phyloP scores from a whole-genome alignment of 441 rosid genomes.

The Gossypium lobatum region DNA sequence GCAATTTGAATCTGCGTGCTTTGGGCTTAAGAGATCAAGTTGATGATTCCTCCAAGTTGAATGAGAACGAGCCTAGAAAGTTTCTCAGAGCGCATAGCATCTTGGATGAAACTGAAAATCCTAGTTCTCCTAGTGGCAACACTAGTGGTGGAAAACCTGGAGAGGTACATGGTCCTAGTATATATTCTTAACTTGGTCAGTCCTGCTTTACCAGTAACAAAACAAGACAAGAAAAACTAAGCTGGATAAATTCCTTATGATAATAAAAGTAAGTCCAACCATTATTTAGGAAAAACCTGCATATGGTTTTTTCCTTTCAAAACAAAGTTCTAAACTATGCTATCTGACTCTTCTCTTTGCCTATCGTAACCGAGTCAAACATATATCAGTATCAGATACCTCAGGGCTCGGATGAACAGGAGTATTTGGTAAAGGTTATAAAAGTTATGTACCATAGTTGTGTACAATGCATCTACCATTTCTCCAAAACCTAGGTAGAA shows the following conservation, averaged over 20 bases:
- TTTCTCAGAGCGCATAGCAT: conserved; percentile 23
- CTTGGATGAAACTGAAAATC: conserved; percentile 27
- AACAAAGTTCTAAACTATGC: background rate
- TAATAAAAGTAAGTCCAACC: background rate
- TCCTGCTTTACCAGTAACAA: background rate
- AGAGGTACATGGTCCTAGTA: conserved; percentile 38
- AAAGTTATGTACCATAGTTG: background rate
- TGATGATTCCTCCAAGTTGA: conserved; percentile 32
- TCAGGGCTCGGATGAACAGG: background rate
- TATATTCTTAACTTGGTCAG: background rate
- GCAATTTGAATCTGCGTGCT: conserved; percentile 28
- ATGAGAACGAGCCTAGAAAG: conserved; percentile 31
- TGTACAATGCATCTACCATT: background rate
- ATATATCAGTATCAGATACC: conserved; percentile 3
- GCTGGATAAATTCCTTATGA: background rate
- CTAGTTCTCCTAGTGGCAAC: conserved; percentile 23
- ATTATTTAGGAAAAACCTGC: background rate
- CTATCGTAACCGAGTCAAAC: background rate
- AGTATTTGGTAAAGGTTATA: background rate
- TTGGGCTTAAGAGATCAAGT: conserved; percentile 24
- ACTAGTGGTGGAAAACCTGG: conserved; percentile 26
- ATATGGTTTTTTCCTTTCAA: background rate
- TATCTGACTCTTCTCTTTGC: background rate
- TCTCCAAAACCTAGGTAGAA: background rate
- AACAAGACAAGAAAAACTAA: background rate